phyloP scores from a whole-genome alignment of 2,329 filamentous ascomycete species.

The Fusarium coicis region DNA sequence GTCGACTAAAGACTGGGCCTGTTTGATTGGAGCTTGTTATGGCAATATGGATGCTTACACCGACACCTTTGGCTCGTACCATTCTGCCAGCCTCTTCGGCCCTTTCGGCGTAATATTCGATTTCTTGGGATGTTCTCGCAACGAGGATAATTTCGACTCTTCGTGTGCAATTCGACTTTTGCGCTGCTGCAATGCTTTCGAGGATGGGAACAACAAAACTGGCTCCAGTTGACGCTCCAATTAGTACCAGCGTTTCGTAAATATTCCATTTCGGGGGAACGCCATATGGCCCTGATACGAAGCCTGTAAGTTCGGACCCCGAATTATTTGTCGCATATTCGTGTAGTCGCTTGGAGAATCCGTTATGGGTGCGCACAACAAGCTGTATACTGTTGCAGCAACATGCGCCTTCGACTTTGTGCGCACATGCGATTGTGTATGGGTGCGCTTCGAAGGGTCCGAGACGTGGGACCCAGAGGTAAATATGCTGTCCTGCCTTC shows the following conservation, averaged over 20 bases:
- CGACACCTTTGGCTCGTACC: conserved; percentile 56
- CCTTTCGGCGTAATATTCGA: conserved; percentile 65
- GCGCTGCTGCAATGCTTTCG: conserved; percentile 61
- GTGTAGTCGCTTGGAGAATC: conserved; percentile 67
- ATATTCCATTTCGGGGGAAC: conserved; percentile 65
- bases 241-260: conserved; percentile 68
- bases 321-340: conserved; percentile 55
- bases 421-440: conserved; percentile 70
- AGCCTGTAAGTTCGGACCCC: conserved; percentile 48
- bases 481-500: conserved; percentile 69
- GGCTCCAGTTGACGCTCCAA: conserved; percentile 71
- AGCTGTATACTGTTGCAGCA: conserved; percentile 70
- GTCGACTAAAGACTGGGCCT: conserved; percentile 43
- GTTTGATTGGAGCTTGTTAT: conserved; percentile 54
- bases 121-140: conserved; percentile 63
- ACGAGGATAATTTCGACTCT: conserved; percentile 65
- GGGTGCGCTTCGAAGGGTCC: conserved; percentile 68
- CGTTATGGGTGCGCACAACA: conserved; percentile 64
- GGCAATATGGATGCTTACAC: conserved; percentile 64
- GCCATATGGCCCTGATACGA: conserved; percentile 68
- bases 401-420: conserved; percentile 61
- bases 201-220: conserved; percentile 70
- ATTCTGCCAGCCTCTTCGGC: conserved; percentile 57
- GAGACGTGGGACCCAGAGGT: conserved; percentile 68
- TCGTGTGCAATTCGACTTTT: conserved; percentile 58